Percentiles rank a stretch among this genome's conserved stretches.
These are phyloP conservation scores for Xylaria sp. DNA, from an alignment of 2,329 filamentous ascomycete species.

Conservation along the genomic window DNA sequence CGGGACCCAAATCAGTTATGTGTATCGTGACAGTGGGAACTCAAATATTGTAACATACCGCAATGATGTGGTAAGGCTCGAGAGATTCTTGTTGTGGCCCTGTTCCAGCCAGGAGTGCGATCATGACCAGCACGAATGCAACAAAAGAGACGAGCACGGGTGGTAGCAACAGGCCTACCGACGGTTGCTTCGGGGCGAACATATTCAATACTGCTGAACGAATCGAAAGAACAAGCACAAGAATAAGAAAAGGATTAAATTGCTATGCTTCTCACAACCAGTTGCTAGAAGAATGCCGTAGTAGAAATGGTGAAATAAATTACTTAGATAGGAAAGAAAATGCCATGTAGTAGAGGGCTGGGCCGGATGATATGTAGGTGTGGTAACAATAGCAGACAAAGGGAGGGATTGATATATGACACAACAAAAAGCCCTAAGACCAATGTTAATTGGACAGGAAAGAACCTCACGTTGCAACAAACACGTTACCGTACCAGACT, in stretches of 20 bases:
- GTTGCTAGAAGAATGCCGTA: slow-evolving; percentile 27
- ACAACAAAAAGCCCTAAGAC: slow-evolving; percentile 3
- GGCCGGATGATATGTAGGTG: slow-evolving; percentile 18
- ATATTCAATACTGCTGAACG: slow-evolving; percentile 19
- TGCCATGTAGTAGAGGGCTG: neutral
- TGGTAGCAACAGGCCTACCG: slow-evolving; percentile 43
- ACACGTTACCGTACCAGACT: slow-evolving; percentile 8
- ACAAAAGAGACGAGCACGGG: slow-evolving; percentile 51
- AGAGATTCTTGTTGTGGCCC: slow-evolving; percentile 51
- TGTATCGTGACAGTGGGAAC: too few species aligned
- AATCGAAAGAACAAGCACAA: slow-evolving; percentile 13
- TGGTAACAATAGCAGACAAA: slow-evolving; percentile 20
- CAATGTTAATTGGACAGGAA: neutral
- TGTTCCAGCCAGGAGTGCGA: slow-evolving; percentile 54
- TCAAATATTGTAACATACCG: slow-evolving; percentile 46
- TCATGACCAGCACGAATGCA: slow-evolving; percentile 52
- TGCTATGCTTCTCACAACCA: slow-evolving; percentile 25
- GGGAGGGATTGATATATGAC: slow-evolving; percentile 1
- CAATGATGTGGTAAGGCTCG: slow-evolving; percentile 54
- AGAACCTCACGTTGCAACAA: slow-evolving; percentile 23
- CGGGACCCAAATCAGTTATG: slow-evolving; percentile 6
- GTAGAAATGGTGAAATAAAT: slow-evolving; percentile 16
- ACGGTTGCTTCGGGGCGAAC: slow-evolving; percentile 31
- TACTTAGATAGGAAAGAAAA: neutral
- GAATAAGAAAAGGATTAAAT: neutral